phyloP scores from a whole-genome alignment of 2,329 filamentous ascomycete species.

The Curvularia spicifera region DNA sequence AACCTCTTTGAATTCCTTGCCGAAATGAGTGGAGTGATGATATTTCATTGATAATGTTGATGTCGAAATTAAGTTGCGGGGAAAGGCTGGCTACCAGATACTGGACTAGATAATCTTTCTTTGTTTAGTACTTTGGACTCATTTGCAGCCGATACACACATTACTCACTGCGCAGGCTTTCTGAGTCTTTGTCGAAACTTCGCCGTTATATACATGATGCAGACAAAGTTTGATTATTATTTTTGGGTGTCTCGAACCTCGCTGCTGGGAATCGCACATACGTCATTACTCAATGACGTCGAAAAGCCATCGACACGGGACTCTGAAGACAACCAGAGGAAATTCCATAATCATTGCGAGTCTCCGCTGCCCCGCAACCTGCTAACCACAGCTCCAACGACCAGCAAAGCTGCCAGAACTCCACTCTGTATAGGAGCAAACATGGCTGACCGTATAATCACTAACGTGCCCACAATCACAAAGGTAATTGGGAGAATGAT shows the following conservation, averaged over 20 bases:
- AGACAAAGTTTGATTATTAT: slow-evolving; percentile 3
- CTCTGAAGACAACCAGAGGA: neutral
- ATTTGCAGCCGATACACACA: neutral
- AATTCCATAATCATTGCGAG: slow-evolving; percentile 1
- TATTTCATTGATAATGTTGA: no score
- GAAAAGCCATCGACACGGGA: neutral
- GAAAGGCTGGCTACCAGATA: no score
- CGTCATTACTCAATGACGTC: neutral
- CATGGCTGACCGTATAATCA: slow-evolving; percentile 64
- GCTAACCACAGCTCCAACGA: slow-evolving; percentile 54
- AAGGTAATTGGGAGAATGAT: slow-evolving; percentile 61
- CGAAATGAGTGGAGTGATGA: no score
- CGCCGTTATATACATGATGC: neutral
- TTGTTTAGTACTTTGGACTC: slow-evolving; percentile 7
- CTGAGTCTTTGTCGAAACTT: neutral
- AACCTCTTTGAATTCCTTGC: no score
- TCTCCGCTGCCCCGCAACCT: slow-evolving; percentile 25
- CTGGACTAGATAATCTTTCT: slow-evolving; percentile 3
- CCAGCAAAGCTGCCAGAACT: slow-evolving; percentile 61
- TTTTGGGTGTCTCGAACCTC: neutral
- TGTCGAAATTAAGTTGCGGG: no score
- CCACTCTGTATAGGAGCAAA: slow-evolving; percentile 64
- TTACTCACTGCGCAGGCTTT: neutral
- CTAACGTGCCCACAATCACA: slow-evolving; percentile 64
- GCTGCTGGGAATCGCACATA: neutral